phyloP scores from a whole-genome alignment of 331 rosid genomes.

The Quercus tomentella region DNA sequence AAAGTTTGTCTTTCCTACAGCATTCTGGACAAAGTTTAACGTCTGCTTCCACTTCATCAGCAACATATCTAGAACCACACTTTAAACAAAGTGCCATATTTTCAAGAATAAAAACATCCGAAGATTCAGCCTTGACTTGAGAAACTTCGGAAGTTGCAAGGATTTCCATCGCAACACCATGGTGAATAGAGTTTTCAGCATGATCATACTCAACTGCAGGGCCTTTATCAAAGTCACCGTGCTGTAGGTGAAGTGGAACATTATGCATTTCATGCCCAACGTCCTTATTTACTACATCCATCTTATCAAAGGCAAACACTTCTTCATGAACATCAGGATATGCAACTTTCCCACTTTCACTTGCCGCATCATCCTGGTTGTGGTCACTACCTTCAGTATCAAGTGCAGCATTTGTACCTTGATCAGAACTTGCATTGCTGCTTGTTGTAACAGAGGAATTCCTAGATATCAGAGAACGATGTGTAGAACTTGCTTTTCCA shows the following conservation, averaged over 20 bases:
- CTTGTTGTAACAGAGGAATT: slow-evolving; percentile 79
- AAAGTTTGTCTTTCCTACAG: slow-evolving; percentile 25
- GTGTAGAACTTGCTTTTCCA: slow-evolving; percentile 65
- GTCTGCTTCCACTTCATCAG: slow-evolving; percentile 29
- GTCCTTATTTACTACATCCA: slow-evolving; percentile 37
- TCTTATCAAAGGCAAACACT: slow-evolving; percentile 52
- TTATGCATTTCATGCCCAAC: slow-evolving; percentile 16
- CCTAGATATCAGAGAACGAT: slow-evolving; percentile 73
- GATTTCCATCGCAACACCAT: slow-evolving; percentile 22
- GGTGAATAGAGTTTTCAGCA: slow-evolving; percentile 27
- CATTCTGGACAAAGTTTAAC: slow-evolving; percentile 41
- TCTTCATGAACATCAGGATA: slow-evolving; percentile 60
- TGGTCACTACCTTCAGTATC: slow-evolving; percentile 63
- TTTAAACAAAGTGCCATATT: slow-evolving; percentile 42
- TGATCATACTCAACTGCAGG: slow-evolving; percentile 19
- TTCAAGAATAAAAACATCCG: slow-evolving; percentile 35
- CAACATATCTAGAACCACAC: slow-evolving; percentile 49
- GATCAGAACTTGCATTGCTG: slow-evolving; percentile 81
- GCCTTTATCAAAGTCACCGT: slow-evolving; percentile 20
- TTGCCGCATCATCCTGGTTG: slow-evolving; percentile 54
- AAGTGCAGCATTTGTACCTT: slow-evolving; percentile 46
- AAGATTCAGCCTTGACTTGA: slow-evolving; percentile 30
- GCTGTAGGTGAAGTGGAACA: slow-evolving; percentile 7
- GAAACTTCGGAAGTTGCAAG: slow-evolving; percentile 36
- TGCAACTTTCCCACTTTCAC: slow-evolving; percentile 49